phyloP scores from a whole-genome alignment of 2,329 filamentous ascomycete species.

The Fusarium metavorans region DNA sequence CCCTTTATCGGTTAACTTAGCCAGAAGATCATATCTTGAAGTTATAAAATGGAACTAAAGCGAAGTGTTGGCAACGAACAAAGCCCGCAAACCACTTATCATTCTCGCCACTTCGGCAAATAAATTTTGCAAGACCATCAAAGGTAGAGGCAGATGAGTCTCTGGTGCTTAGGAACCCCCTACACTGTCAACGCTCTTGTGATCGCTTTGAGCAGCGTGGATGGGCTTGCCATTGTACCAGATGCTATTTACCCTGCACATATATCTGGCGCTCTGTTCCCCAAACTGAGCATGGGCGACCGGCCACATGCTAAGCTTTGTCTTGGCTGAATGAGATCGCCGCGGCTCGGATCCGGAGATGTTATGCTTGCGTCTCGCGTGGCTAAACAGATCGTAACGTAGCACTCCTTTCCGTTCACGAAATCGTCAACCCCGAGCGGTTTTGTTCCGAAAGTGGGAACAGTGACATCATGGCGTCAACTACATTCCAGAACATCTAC shows the following conservation, averaged over 20 bases:
- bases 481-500: not conserved
- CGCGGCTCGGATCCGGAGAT: not conserved
- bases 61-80: too few species aligned
- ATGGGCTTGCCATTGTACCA: too few species aligned
- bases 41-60: too few species aligned
- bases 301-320: not conserved
- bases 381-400: not conserved
- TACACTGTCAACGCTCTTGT: too few species aligned
- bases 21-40: too few species aligned
- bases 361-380: not conserved
- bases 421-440: not conserved
- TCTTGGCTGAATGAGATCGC: not conserved
- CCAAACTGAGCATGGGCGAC: not conserved
- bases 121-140: too few species aligned
- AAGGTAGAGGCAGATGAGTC: too few species aligned
- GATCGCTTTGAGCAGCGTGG: too few species aligned
- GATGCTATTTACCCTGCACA: not conserved
- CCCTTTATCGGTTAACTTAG: too few species aligned
- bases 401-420: not conserved
- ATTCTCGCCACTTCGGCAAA: too few species aligned
- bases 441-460: not conserved
- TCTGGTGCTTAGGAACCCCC: too few species aligned
- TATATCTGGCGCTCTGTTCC: not conserved
- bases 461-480: conserved; percentile 9
- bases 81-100: too few species aligned